Evolutionary conservation across 208 protist genomes (phyloP).

Genomic region (Trypanosoma congolense): DNA sequence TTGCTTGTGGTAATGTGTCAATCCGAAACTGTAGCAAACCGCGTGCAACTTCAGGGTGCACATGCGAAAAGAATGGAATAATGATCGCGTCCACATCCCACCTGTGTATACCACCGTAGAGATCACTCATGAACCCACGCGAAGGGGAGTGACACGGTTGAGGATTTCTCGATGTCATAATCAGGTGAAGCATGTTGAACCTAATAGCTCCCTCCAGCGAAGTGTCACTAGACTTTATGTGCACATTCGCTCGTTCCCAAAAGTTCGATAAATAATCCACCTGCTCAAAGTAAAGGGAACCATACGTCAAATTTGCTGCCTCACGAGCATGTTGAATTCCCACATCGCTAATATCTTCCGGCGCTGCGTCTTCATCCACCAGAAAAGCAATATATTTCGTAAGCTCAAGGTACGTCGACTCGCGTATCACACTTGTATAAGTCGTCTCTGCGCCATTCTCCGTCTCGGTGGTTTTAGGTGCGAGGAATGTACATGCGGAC

Average conservation of each 20-base stretch:
- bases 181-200: constrained; percentile 84
- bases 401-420: constrained; percentile 59
- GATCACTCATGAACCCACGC: constrained; percentile 68
- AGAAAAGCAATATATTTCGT: constrained; percentile 82
- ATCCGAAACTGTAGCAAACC: constrained; percentile 83
- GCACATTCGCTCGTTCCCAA: constrained; percentile 69
- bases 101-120: constrained; percentile 64
- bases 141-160: constrained; percentile 52
- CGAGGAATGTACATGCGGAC: constrained; percentile 14
- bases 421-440: constrained; percentile 76
- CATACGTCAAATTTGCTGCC: constrained; percentile 56
- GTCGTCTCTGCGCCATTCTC: constrained; percentile 66
- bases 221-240: constrained; percentile 31
- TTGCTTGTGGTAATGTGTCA: constrained; percentile 66
- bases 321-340: constrained; percentile 52
- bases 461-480: constrained; percentile 34
- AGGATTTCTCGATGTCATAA: constrained; percentile 41
- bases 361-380: constrained; percentile 63
- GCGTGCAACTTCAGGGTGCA: constrained; percentile 63
- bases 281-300: constrained; percentile 61
- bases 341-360: constrained; percentile 79
- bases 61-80: constrained; percentile 79
- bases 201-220: constrained; percentile 71
- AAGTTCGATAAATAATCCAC: constrained; percentile 49
- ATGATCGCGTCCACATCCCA: constrained; percentile 89